A percentile compares a stretch with the other conserved stretches of the same genome.
Evolutionary conservation across 2,329 filamentous ascomycete species (phyloP).

Genomic region (Coniochaeta pulveracea): DNA sequence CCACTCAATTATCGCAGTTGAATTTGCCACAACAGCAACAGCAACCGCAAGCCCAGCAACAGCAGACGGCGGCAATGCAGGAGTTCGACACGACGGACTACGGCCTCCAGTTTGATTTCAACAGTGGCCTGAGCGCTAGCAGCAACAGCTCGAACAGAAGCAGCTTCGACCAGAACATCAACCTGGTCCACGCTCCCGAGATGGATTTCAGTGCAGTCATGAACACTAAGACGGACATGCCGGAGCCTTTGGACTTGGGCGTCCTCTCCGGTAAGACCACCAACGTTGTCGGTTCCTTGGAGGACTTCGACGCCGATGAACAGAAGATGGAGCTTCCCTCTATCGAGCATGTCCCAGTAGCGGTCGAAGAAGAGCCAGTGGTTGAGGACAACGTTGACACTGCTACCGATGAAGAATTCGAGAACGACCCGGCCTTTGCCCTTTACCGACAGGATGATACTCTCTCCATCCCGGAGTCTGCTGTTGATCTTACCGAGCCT

Average conservation of each 20-base stretch:
- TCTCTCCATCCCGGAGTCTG: too few species aligned
- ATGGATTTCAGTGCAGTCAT: too few species aligned
- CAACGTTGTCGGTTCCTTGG: slow-evolving; percentile 36
- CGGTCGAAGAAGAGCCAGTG: slow-evolving; percentile 20
- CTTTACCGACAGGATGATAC: slow-evolving; percentile 49
- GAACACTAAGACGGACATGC: too few species aligned
- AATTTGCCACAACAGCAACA: too few species aligned
- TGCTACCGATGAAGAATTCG: slow-evolving; percentile 41
- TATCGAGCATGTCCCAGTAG: slow-evolving; percentile 30
- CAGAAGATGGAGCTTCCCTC: slow-evolving; percentile 46
- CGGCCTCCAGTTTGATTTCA: slow-evolving; percentile 1
- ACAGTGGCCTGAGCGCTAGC: not conserved
- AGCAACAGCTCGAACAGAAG: not conserved
- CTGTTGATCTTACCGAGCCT: too few species aligned
- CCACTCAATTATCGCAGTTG: too few species aligned
- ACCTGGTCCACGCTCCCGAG: slow-evolving; percentile 28
- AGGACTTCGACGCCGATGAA: slow-evolving; percentile 25
- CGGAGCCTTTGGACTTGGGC: slow-evolving; percentile 40
- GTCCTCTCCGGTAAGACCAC: slow-evolving; percentile 62
- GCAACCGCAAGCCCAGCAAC: too few species aligned
- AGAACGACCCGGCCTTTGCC: slow-evolving; percentile 50
- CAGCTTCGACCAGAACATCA: slow-evolving; percentile 1
- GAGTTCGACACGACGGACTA: slow-evolving; percentile 1
- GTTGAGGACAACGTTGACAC: slow-evolving; percentile 17
- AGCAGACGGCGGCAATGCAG: slow-evolving; percentile 4